Base-by-base conservation (phyloP, 2,329 filamentous ascomycete species). In the Fusarium secorum region DNA sequence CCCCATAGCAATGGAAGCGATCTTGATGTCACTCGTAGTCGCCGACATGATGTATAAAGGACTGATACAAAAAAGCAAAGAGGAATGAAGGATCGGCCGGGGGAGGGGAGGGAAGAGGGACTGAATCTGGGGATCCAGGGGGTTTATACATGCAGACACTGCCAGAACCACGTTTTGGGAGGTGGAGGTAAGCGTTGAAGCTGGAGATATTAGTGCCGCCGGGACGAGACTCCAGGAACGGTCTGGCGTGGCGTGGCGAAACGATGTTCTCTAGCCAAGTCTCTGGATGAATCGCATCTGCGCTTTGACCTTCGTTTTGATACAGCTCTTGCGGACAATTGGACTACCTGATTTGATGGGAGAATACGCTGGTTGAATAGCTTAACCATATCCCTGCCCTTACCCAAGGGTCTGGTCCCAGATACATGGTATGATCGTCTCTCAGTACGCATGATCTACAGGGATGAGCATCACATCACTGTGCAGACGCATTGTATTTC, bases 1-100 rank as follows among this genome's bases (percentile, higher is more conserved):
- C 17, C 78, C 78, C 20, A 74, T 67, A 20, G 78, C 78, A 59
- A 79, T 66, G 17, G 77, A 76, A 24, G 78, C 78, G 5, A 79
- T 60, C 59, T 78, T 77, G 62, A 74, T 60, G 38, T 79, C 78
- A 30, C 45, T 60, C 0, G 52, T 75, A 11, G 63, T 35, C 18
- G 60, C 63, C 9, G 64, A 53, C 64, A 67, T 67, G 4, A 13
- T 51, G 32, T 5, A 13, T 20, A 14, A 32, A 53, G 5, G 26
- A 33, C 11, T 11, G 17, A 30, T 45, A 35, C 44, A 26, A 26
- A 30, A 28, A 35, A 15, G 10, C 17, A 35, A 54, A 46, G 22
- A 46, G 28, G 15, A 26, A 44, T 18, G 4, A 45, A 32, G 11
- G 11, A 46, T 41, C 45, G 10, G 20, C 35, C 48, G 15, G n/a